phyloP scores from a whole-genome alignment of 2,329 filamentous ascomycete genomes.

The Beauveria brongniartii region DNA sequence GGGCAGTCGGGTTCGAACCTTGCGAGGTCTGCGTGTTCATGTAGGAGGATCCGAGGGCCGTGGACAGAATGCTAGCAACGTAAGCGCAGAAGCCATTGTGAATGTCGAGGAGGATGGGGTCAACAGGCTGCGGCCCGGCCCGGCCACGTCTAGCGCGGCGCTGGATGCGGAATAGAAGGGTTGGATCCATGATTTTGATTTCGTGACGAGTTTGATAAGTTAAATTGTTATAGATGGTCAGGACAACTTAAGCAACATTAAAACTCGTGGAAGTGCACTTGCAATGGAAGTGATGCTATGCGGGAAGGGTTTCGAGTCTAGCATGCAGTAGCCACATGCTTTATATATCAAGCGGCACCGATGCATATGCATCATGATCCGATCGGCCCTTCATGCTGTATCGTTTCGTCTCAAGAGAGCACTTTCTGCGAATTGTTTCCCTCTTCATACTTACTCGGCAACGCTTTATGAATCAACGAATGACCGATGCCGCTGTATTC shows the following conservation, averaged over 20 bases:
- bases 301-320: background rate
- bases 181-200: background rate
- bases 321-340: background rate
- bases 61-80: background rate
- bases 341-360: background rate
- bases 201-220: background rate
- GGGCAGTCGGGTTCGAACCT: background rate
- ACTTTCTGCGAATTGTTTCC: background rate
- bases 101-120: slow-evolving; percentile 3
- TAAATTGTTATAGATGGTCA: background rate
- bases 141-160: background rate
- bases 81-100: slow-evolving; percentile 7
- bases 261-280: background rate
- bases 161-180: background rate
- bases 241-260: background rate
- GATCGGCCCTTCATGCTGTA: background rate
- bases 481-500: background rate
- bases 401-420: background rate
- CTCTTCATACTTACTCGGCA: background rate
- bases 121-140: background rate
- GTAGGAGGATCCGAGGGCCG: background rate
- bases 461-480: background rate
- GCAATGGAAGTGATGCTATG: background rate
- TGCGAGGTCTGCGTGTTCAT: background rate
- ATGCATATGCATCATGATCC: background rate